Conservation (phyloP, 805 yeast species). For the Ascoidea asiatica region DNA sequence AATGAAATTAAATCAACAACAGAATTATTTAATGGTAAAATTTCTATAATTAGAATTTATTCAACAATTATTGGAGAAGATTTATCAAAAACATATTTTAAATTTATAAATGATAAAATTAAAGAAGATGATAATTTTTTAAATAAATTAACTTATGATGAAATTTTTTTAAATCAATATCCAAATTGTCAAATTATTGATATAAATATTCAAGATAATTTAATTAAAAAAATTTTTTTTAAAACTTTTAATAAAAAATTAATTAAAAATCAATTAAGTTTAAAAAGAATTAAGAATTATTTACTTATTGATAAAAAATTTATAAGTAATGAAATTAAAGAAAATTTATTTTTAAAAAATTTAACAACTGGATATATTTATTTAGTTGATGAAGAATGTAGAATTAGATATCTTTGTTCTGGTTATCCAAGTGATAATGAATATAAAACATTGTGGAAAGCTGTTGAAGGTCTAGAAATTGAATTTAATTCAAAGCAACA, state of each 20-base stretch:
- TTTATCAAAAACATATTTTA: slow-evolving; percentile 49
- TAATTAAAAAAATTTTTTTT: slow-evolving; percentile 53
- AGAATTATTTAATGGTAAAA: slow-evolving; percentile 24
- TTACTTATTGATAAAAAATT: slow-evolving; percentile 51
- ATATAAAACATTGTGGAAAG: slow-evolving; percentile 45
- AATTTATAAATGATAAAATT: slow-evolving; percentile 18
- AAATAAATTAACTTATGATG: slow-evolving; percentile 23
- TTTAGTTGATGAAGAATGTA: slow-evolving; percentile 58
- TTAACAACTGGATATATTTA: slow-evolving; percentile 75
- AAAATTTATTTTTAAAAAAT: slow-evolving; percentile 53
- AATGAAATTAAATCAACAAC: slow-evolving; percentile 14
- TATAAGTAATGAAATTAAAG: slow-evolving; percentile 42
- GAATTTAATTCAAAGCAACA: slow-evolving; percentile 19
- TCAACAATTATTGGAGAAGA: slow-evolving; percentile 60
- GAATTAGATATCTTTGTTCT: slow-evolving; percentile 84
- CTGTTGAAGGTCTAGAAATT: slow-evolving; percentile 42
- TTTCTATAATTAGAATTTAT: slow-evolving; percentile 52
- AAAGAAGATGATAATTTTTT: slow-evolving; percentile 9
- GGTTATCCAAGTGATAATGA: slow-evolving; percentile 72
- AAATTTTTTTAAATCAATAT: slow-evolving; percentile 22
- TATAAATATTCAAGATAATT: slow-evolving; percentile 60
- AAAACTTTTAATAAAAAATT: slow-evolving; percentile 32
- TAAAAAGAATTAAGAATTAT: slow-evolving; percentile 40
- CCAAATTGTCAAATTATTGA: slow-evolving; percentile 64
- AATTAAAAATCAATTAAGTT: slow-evolving; percentile 28